Evolutionary conservation across 257 asterid species (phyloP).

Genomic region (Solanum pimpinellifolium): DNA sequence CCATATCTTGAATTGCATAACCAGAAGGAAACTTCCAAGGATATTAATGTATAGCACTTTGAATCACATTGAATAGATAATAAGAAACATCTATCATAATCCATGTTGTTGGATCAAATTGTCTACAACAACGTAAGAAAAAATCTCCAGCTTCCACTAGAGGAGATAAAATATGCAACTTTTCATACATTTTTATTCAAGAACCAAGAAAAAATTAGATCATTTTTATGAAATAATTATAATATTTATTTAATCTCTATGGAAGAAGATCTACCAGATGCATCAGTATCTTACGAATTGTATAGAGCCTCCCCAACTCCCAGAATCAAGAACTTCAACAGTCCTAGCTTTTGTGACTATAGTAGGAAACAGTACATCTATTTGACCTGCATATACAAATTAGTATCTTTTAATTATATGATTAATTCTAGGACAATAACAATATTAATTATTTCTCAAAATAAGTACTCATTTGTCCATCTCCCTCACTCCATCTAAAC

Average conservation of each 20-base stretch:
- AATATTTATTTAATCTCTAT: no score
- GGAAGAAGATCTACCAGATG: no score
- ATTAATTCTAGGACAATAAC: neutral
- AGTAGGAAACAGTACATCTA: slow-evolving; percentile 54
- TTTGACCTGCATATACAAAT: slow-evolving; percentile 26
- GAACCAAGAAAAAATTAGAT: no score
- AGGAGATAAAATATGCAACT: no score
- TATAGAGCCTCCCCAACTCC: slow-evolving; percentile 29
- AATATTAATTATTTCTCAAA: neutral
- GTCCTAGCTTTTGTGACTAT: slow-evolving; percentile 39
- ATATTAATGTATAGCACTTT: slow-evolving; percentile 21
- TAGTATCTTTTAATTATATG: neutral
- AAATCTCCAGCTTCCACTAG: neutral
- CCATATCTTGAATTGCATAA: slow-evolving; percentile 43
- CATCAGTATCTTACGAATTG: neutral
- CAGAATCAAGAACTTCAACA: slow-evolving; percentile 36
- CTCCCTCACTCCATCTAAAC: neutral
- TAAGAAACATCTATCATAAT: slow-evolving; percentile 45
- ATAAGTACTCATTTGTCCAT: neutral
- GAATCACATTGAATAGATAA: slow-evolving; percentile 25
- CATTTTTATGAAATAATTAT: no score
- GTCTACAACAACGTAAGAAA: slow-evolving; percentile 36
- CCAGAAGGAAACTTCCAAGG: slow-evolving; percentile 67
- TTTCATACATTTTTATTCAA: no score
- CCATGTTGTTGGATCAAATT: slow-evolving; percentile 46